Percentiles rank a stretch among this genome's conserved stretches.
Conservation (phyloP, 2,329 filamentous ascomycete genomes). For the Arthrocladium fulminans region DNA sequence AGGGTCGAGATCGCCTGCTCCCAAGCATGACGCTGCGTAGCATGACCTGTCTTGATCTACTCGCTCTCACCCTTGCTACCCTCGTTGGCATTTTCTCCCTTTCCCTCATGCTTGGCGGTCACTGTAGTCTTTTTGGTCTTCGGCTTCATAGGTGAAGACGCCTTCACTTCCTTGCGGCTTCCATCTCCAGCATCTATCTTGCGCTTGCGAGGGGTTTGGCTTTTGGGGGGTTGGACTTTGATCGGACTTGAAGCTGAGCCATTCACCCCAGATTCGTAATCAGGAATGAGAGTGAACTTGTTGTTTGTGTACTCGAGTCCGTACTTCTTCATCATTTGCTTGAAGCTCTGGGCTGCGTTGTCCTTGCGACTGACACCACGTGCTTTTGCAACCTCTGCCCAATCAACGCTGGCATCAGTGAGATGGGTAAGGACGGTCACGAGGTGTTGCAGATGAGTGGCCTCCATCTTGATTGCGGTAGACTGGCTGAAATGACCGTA, state of each 20-base stretch:
- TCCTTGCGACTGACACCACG: conserved; percentile 1
- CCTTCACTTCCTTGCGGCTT: background rate
- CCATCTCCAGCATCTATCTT: background rate
- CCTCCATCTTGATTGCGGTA: background rate
- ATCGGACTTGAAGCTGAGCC: background rate
- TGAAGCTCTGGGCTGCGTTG: background rate
- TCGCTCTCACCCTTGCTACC: background rate
- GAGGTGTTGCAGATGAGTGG: background rate
- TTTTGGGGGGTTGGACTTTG: background rate
- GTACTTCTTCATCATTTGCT: conserved; percentile 1
- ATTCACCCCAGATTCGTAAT: background rate
- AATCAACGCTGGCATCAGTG: background rate
- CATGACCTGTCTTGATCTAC: background rate
- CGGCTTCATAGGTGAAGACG: background rate
- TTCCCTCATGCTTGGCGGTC: background rate
- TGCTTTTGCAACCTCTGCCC: background rate
- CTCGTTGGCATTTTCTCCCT: background rate
- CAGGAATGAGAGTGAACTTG: background rate
- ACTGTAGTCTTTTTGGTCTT: background rate
- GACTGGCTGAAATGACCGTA: no score
- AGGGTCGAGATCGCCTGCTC: no score
- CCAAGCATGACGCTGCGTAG: no score
- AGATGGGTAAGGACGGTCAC: background rate
- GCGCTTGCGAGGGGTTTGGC: conserved; percentile 1
- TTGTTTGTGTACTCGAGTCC: background rate